Evolutionary conservation across 2,329 filamentous ascomycete species (phyloP).

Genomic region (Daldinia eschscholtzii): DNA sequence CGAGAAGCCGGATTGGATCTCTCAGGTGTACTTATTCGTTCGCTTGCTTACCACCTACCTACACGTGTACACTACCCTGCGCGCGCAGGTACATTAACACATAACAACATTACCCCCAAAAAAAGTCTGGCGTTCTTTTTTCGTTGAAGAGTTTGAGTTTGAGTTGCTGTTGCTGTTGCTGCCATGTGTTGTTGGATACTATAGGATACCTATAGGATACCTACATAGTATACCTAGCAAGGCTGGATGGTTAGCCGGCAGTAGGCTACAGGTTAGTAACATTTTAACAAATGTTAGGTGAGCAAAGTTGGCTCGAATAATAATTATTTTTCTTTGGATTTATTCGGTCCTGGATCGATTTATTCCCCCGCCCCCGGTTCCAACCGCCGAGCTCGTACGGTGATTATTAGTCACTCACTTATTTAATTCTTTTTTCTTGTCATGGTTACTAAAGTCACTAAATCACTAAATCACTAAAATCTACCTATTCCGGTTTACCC

Average conservation of each 20-base stretch:
- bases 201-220: too few species aligned
- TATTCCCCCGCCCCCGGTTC: slow-evolving; percentile 31
- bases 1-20: slow-evolving; percentile 27
- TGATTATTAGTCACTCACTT: slow-evolving; percentile 31
- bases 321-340: neutral
- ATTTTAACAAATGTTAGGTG: too few species aligned
- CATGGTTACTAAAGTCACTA: neutral
- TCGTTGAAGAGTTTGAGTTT: neutral
- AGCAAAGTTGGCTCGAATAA: slow-evolving; percentile 12
- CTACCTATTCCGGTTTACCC: neutral
- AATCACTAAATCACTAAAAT: neutral
- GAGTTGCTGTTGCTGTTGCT: neutral
- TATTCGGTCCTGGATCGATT: slow-evolving; percentile 26
- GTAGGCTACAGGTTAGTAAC: slow-evolving; percentile 1
- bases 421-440: slow-evolving; percentile 15
- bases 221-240: neutral
- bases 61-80: slow-evolving; percentile 19
- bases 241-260: slow-evolving; percentile 5
- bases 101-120: slow-evolving; percentile 1
- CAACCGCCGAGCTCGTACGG: slow-evolving; percentile 37
- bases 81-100: slow-evolving; percentile 27
- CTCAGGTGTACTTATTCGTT: slow-evolving; percentile 1
- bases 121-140: neutral
- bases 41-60: slow-evolving; percentile 11
- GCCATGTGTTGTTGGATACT: neutral